Conservation (phyloP, 208 protist genomes). For the Crithidia brevicula region DNA sequence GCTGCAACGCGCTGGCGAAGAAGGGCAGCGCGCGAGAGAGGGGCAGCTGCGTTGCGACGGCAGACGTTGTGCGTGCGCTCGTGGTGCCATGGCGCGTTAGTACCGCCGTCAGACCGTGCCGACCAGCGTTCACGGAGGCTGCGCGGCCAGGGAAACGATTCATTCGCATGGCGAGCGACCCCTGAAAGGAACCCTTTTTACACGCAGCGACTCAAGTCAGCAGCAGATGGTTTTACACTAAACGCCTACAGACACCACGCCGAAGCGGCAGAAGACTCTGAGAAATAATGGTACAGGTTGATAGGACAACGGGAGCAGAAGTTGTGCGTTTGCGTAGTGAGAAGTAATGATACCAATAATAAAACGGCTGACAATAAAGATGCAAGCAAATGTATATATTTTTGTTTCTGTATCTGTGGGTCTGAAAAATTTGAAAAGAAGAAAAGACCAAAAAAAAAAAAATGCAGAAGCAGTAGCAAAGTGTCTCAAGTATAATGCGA, state of each 20-base stretch:
- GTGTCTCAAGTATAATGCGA: not conserved
- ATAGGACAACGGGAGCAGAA: too few relatives aligned
- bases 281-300: too few relatives aligned
- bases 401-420: too few relatives aligned
- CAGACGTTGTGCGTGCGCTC: not conserved
- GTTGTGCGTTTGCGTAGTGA: too few relatives aligned
- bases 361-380: too few relatives aligned
- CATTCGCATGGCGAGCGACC: too few relatives aligned
- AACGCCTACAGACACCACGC: too few relatives aligned
- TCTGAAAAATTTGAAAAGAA: not conserved
- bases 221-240: too few relatives aligned
- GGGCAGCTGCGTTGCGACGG: not conserved
- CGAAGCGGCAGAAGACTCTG: too few relatives aligned
- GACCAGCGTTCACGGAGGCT: not conserved
- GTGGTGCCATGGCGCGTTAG: not conserved
- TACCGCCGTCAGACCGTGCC: not conserved
- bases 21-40: not conserved
- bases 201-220: too few relatives aligned
- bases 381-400: not conserved
- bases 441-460: slow-evolving; percentile 7
- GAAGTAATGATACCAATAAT: too few relatives aligned
- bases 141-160: slow-evolving; percentile 4
- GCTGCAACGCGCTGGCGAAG: not conserved
- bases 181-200: too few relatives aligned
- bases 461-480: not conserved